Evolutionary conservation across 768 basidiomycete species (phyloP), one percentile per base, ranked within the genome.

Genomic region (Lyophyllum semitale): DNA sequence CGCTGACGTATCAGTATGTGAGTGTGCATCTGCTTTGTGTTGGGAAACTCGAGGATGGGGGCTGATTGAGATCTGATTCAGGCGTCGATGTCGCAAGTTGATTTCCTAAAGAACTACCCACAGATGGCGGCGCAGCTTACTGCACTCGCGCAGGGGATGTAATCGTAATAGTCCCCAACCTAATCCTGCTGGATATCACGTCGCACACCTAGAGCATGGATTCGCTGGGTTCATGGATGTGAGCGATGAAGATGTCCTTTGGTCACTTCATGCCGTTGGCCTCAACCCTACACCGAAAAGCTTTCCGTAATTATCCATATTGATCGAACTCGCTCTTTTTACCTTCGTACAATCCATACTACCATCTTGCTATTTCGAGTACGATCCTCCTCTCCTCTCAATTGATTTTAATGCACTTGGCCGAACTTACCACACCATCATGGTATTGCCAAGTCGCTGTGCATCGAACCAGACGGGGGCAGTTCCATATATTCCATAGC

Each of bases 61-160:
- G 35, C 54, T 48, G 37, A 51, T 26, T 26, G 35, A 27, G 26
- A 23, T 50, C 23, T 15, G 25, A 6, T 62, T 1, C 69, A 94
- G 85, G 94, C 95, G 11, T 89, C 91, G 41, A 77, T 78, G 53
- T 83, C 93, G 7, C 95, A 97, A 70, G 73, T 89, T 52, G 81
- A 92, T 62, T 97, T 97, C 72, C 77, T 88, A 68, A 78, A 84
- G 67, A 86, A 84, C 61, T 97, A 93, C 66, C 95, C 95, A 0
- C 81, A 87, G 52, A 85, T 89, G 83, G 91, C 89, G n/a, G 78
- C 76, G n/a, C 81, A 89, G 71, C 71, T 91, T 38, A 74, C 61
- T 54, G 68, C 72, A 40, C 74, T 80, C 47, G 77, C 78, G 8
- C 66, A 68, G 52, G 64, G 61, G 17, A 54, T 72, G 50, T 60